Base-by-base conservation (phyloP, 805 yeast species). In the Clavispora carvajalis region DNA sequence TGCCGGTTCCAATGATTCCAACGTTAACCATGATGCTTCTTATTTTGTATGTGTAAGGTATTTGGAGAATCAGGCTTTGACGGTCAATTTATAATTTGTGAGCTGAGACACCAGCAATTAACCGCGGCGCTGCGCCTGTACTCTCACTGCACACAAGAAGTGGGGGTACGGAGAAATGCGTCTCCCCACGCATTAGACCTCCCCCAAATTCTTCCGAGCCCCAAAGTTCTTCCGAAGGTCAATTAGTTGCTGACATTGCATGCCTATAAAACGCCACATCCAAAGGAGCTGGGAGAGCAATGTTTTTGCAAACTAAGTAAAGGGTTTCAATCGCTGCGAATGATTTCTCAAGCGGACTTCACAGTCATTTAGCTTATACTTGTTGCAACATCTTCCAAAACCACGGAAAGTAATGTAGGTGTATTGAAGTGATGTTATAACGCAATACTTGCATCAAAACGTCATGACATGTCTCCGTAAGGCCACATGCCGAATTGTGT, bases 1-100 rank as follows among this genome's bases (percentile, higher is more conserved):
- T 86, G 52, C 93, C 93, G 3, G 93, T 85, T 40, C 93, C 93
- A 41, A 84, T 75, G 35, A 84, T 67, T 39, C 85, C 88, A 37
- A 81, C 76, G 57, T 77, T 82, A 35, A 76, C 62, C 11, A 48
- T 40, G 52, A 49, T 49, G 22, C 11, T 44, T 22, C 12, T 8
- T 26, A 12, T 12, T 12, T n/a, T n/a, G 5, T 10, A 15, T 15
- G 2, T 15, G 31, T n/a, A 6, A 9, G n/a, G 16, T 12, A n/a
- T 15, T 4, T n/a, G 7, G n/a, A n/a, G 12, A n/a, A 7, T 8
- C 19, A 15, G 19, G 31, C 9, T 13, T 13, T 16, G 12, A 23
- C 13, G 10, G n/a, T 17, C 17, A 3, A 16, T 28, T 28, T 28
- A 28, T 28, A 28, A 15, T 16, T n/a, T 3, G 11, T 9, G 4